Percentiles rank a stretch among this genome's conserved stretches.
These are phyloP conservation scores for Aureobasidium mangrovei DNA, from an alignment of 2,329 filamentous ascomycete genomes.

Conservation along the genomic window DNA sequence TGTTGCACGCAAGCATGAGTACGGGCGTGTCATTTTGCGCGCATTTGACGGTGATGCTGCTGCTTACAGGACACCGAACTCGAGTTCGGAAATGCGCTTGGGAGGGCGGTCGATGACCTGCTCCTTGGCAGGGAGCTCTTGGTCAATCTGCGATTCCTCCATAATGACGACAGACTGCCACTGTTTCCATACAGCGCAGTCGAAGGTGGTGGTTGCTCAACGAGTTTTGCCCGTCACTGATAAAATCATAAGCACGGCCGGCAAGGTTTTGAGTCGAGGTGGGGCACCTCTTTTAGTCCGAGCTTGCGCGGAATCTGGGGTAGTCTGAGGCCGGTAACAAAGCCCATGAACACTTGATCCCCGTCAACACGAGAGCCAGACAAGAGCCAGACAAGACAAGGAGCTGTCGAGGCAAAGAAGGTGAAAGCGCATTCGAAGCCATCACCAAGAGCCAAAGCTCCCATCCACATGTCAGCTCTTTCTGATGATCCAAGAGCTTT, in stretches of 20 bases:
- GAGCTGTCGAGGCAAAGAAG: too few relatives aligned
- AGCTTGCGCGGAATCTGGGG: too few relatives aligned
- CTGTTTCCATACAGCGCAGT: constrained; percentile 6
- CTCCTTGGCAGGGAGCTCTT: constrained; percentile 49
- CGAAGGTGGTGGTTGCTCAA: constrained; percentile 1
- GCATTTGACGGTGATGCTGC: background rate
- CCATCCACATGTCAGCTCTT: too few relatives aligned
- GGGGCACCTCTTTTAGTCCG: background rate
- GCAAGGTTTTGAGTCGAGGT: background rate
- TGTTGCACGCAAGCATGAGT: constrained; percentile 27
- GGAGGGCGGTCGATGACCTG: constrained; percentile 83
- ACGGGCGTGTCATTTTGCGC: background rate
- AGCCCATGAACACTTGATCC: too few relatives aligned
- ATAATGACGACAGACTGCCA: constrained; percentile 2
- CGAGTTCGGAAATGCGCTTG: constrained; percentile 85
- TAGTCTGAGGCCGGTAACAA: too few relatives aligned
- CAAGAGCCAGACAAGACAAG: too few relatives aligned
- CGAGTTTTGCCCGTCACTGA: background rate
- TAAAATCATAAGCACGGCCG: background rate
- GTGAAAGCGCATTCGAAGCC: too few relatives aligned
- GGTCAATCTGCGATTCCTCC: background rate
- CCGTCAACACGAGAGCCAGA: too few relatives aligned
- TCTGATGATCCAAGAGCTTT: too few relatives aligned
- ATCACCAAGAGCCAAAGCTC: too few relatives aligned
- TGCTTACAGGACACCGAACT: constrained; percentile 81